Conservation (phyloP, 257 asterid species). For the Voacanga thouarsii region DNA sequence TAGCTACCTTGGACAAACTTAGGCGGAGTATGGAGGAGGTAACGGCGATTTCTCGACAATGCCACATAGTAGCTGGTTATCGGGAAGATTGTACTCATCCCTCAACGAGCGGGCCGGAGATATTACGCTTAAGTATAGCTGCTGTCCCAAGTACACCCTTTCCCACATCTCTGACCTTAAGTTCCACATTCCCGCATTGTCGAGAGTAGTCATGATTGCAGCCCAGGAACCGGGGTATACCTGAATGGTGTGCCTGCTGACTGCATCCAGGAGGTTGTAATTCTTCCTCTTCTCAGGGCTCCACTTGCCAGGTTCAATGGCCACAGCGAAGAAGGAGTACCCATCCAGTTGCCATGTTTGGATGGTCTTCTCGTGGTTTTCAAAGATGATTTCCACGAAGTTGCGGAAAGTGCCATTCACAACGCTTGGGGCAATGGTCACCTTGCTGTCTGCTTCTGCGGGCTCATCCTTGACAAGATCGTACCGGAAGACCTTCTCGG, state of each 20-base stretch:
- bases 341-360: constrained; percentile 51
- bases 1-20: not conserved
- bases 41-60: constrained; percentile 33
- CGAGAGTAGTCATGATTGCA: constrained; percentile 48
- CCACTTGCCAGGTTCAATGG: constrained; percentile 49
- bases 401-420: constrained; percentile 42
- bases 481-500: constrained; percentile 27
- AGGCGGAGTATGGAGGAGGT: constrained; percentile 31
- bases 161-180: constrained; percentile 51
- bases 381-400: constrained; percentile 52
- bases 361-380: constrained; percentile 50
- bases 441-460: not conserved
- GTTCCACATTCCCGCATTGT: constrained; percentile 67
- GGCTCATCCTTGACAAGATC: constrained; percentile 35
- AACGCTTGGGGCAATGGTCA: constrained; percentile 29
- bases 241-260: constrained; percentile 47
- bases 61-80: constrained; percentile 40
- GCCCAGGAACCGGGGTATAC: constrained; percentile 63
- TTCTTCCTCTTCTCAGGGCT: constrained; percentile 47
- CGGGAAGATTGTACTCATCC: constrained; percentile 53
- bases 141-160: constrained; percentile 51
- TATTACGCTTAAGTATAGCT: constrained; percentile 40
- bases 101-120: constrained; percentile 44
- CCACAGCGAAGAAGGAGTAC: constrained; percentile 46
- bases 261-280: constrained; percentile 50